Evolutionary conservation across 2,329 filamentous ascomycete species (phyloP), one percentile per base, ranked within the genome.

Genomic region (Fusarium tricinctum): DNA sequence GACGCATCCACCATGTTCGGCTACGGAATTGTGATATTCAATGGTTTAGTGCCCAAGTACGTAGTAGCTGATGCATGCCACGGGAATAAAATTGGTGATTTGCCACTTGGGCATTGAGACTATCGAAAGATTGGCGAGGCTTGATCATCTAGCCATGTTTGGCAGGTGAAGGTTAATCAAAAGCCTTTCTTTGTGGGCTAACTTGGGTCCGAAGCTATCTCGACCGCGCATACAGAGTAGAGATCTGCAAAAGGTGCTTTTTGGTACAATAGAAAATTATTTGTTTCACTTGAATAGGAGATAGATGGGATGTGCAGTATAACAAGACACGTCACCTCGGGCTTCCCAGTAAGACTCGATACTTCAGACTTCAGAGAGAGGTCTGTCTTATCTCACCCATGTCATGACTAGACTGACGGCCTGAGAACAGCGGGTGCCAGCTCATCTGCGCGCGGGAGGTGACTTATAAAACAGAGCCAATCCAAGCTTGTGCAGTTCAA

Each of bases 41-140:
- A 8, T n/a, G 10, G 17, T 10, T 10, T 10, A n/a, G n/a, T n/a
- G 17, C 15, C 8, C 8, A 38, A 5, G n/a, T 14, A 7, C n/a
- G n/a, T n/a, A n/a, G n/a, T 8, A 17, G 35, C 17, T 8, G 17
- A 38, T 19, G 17, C 6, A 55, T 22, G 32, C 17, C 38, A 35
- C 30, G 53, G 30, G 20, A 47, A 19, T 23, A 40, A 46, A 10
- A 46, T 46, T 46, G 44, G 17, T 32, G n/a, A 13, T 49, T 68
- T 68, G 65, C 65, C 65, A 68, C 64, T 60, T 52, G 64, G 65
- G 64, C 64, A 70, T 56, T 50, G 47, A 63, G 47, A 64, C 64
- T 65, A 68, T 55, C 30, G 35, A 47, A 60, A 60, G 53, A 68
- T 68, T 68, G 42, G 59, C 46, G 58, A 68, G 40, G 44, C 43